Conservation (phyloP, 2,329 filamentous ascomycete species). For the Claviceps pazoutovae region DNA sequence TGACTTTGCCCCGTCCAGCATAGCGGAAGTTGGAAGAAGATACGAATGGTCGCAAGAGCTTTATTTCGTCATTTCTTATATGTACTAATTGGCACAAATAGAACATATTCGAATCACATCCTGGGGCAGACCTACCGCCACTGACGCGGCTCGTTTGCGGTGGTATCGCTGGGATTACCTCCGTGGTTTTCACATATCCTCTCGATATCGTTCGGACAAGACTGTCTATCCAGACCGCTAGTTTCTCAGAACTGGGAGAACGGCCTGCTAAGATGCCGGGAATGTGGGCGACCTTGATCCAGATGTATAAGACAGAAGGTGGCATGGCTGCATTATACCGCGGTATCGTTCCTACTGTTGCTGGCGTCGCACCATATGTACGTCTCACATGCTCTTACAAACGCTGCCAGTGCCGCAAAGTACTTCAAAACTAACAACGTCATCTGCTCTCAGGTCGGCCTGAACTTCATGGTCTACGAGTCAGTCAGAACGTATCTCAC, state of each 20-base stretch:
- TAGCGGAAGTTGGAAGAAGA: not conserved
- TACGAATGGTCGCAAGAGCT: not conserved
- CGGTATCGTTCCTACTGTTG: conserved; percentile 84
- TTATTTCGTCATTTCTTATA: not conserved
- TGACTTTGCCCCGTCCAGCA: not conserved
- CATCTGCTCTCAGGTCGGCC: conserved; percentile 50
- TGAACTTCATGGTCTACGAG: conserved; percentile 99
- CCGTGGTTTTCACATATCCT: conserved; percentile 87
- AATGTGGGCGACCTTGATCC: conserved; percentile 73
- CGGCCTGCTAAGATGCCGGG: conserved; percentile 61
- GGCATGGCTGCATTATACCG: conserved; percentile 78
- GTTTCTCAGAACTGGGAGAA: conserved; percentile 62
- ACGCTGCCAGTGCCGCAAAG: not conserved
- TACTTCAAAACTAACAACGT: conserved; percentile 9
- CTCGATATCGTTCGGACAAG: conserved; percentile 95
- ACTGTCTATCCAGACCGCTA: conserved; percentile 94
- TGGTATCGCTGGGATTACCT: conserved; percentile 85
- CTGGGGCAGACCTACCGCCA: conserved; percentile 60
- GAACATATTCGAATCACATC: conserved; percentile 63
- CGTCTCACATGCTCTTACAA: conserved; percentile 8
- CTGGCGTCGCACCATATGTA: conserved; percentile 90
- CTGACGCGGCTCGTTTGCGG: conserved; percentile 74
- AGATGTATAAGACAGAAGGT: conserved; percentile 87
- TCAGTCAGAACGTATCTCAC: conserved; percentile 73
- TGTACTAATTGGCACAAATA: conserved; percentile 10